Evolutionary conservation across 352 stramenopile genomes (phyloP).

Genomic region (Globisporangium paddicum): DNA sequence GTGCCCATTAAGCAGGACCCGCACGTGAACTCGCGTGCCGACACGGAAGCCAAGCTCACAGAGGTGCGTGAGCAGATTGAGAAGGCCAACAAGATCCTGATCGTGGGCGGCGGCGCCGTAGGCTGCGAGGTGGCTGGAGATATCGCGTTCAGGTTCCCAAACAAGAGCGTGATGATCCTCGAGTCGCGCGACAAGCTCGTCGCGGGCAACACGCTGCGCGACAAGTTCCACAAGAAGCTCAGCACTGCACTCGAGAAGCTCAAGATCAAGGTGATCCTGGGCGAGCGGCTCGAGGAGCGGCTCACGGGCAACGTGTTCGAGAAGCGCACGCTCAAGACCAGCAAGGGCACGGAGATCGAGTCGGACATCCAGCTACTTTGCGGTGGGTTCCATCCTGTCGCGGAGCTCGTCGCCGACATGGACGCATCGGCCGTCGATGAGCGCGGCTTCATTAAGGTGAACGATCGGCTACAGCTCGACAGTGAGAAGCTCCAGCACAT

Average conservation of each 20-base stretch:
- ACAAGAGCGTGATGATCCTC: conserved; percentile 54
- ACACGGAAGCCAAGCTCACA: conserved; percentile 22
- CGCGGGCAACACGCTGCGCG: conserved; percentile 23
- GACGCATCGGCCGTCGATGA: conserved; percentile 38
- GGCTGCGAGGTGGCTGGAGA: conserved; percentile 51
- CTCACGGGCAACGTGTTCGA: conserved; percentile 27
- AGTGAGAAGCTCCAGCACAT: conserved; percentile 37
- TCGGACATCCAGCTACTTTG: conserved; percentile 54
- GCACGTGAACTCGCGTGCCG: conserved; percentile 13
- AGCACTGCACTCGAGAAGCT: conserved; percentile 26
- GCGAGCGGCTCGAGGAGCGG: conserved; percentile 40
- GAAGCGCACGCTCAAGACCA: conserved; percentile 29
- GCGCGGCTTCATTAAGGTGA: conserved; percentile 40
- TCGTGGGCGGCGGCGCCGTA: conserved; percentile 49
- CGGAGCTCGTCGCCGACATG: conserved; percentile 25
- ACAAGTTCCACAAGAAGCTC: conserved; percentile 46
- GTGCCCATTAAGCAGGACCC: conserved; percentile 53
- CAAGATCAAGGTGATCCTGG: conserved; percentile 47
- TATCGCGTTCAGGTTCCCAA: conserved; percentile 34
- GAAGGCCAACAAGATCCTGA: conserved; percentile 36
- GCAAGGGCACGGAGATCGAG: conserved; percentile 40
- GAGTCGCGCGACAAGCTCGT: conserved; percentile 29
- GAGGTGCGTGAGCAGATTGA: conserved; percentile 29
- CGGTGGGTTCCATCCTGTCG: conserved; percentile 21
- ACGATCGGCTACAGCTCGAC: conserved; percentile 42